Conservation (phyloP, 1,139 yeast species). For the Nakaseomyces delphensis region DNA sequence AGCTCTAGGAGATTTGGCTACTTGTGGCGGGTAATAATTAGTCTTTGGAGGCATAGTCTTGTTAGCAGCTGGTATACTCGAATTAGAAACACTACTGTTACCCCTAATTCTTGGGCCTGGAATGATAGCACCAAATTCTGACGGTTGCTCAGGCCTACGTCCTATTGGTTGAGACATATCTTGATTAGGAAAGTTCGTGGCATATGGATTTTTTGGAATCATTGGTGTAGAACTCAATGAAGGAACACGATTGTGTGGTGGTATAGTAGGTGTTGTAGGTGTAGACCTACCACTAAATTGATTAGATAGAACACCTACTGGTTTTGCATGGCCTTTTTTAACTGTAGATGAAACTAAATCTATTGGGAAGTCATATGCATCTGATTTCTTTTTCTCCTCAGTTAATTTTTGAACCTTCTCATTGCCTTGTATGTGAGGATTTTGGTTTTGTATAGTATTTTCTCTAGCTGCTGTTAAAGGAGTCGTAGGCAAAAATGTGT, state of each 20-base stretch:
- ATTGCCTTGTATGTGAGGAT: conserved; percentile 10
- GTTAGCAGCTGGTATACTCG: conserved; percentile 12
- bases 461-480: neutral
- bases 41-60: conserved; percentile 11
- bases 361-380: conserved; percentile 74
- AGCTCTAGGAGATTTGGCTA: neutral
- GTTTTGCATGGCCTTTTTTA: conserved; percentile 33
- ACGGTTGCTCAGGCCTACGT: neutral
- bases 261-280: conserved; percentile 8
- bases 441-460: neutral
- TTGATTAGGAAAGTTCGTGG: conserved; percentile 5
- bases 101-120: conserved; percentile 17
- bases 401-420: conserved; percentile 34
- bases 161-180: conserved; percentile 6
- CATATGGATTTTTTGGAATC: conserved; percentile 5
- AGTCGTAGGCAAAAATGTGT: conserved; percentile 1
- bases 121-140: conserved; percentile 4
- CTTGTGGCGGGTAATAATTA: conserved; percentile 10
- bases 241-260: conserved; percentile 8
- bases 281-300: neutral
- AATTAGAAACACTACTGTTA: conserved; percentile 21
- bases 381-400: conserved; percentile 48
- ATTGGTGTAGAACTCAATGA: neutral
- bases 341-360: conserved; percentile 39
- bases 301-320: conserved; percentile 27